Evolutionary conservation across 768 basidiomycete genomes (phyloP).

Genomic region (Tylopilus plumbeoviolaceoides): DNA sequence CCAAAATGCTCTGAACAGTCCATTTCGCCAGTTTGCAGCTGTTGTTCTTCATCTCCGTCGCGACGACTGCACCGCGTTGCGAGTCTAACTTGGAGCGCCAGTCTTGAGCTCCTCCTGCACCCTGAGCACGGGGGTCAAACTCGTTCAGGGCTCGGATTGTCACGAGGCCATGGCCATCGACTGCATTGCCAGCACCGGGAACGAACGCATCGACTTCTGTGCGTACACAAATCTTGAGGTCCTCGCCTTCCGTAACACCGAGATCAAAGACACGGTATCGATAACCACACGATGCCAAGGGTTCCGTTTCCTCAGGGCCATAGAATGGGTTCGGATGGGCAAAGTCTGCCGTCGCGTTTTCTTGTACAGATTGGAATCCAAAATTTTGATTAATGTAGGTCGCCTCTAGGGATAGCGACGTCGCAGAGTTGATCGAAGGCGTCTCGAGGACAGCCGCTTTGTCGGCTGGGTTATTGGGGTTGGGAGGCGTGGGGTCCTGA

Average conservation of each 20-base stretch:
- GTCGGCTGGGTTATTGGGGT: constrained; percentile 73
- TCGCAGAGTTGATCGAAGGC: constrained; percentile 88
- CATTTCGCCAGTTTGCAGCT: constrained; percentile 96
- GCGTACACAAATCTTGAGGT: constrained; percentile 84
- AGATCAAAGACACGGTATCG: constrained; percentile 95
- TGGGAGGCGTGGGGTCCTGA: constrained; percentile 73
- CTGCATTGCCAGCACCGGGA: constrained; percentile 56
- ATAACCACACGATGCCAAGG: constrained; percentile 93
- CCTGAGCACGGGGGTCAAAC: constrained; percentile 87
- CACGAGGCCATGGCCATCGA: constrained; percentile 71
- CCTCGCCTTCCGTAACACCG: constrained; percentile 85
- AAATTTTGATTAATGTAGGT: constrained; percentile 99
- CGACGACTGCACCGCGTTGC: constrained; percentile 95
- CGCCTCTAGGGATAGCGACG: constrained; percentile 91
- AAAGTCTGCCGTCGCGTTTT: constrained; percentile 68
- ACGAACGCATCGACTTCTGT: constrained; percentile 94
- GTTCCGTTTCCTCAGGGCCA: constrained; percentile 87
- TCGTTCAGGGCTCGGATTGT: constrained; percentile 96
- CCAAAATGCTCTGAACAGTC: constrained; percentile 92
- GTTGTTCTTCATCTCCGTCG: constrained; percentile 99
- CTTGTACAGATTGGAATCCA: constrained; percentile 89
- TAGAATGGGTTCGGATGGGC: constrained; percentile 95
- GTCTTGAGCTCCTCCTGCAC: constrained; percentile 94
- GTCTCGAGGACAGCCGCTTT: constrained; percentile 59
- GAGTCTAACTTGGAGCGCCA: constrained; percentile 97